Evolutionary conservation across 257 asterid species (phyloP), one percentile per base, ranked within the genome.

Genomic region (Ballota nigra): DNA sequence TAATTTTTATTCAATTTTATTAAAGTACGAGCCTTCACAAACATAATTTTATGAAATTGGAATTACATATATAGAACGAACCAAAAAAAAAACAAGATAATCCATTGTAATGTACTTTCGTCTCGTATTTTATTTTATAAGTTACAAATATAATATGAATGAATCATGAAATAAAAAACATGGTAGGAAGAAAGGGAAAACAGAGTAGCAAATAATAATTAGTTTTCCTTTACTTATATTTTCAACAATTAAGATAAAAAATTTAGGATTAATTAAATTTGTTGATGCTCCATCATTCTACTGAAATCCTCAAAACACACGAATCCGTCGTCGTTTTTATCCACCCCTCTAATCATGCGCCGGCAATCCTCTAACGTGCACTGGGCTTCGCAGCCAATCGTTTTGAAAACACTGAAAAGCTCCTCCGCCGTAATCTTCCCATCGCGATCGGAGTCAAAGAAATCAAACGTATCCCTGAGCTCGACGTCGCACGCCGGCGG

Each of bases 321-420:
- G 67, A 84, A 71, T 23, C 89, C 86, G 24, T 84, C 86, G 5
- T 80, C 78, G 55, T 82, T 79, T 6, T 65, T 69, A 13, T 84
- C 81, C 34, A 79, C 86, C 0, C 76, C 83, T 4, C 78, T 65
- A 49, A 84, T 79, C 86, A 84, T 84, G 63, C 83, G 73, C 80
- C 68, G 76, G 81, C 89, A 84, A 18, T 84, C 89, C 75, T 79
- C 89, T 70, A 84, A 71, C 81, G 87, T 85, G 83, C 87, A 85
- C 81, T 61, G 47, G 15, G 76, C 66, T 51, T 63, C 83, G 16
- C 68, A 62, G 2, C 87, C 87, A 15, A 85, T 71, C 55, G 84
- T 69, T 24, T 40, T n/a, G 12, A 85, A 80, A 1, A 78, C 87
- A 19, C 34, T 68, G 3, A 65, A 33, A 12, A 82, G 86, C 83